Evolutionary conservation across 2,329 filamentous ascomycete genomes (phyloP).

Genomic region (Hyphodiscus sp.): DNA sequence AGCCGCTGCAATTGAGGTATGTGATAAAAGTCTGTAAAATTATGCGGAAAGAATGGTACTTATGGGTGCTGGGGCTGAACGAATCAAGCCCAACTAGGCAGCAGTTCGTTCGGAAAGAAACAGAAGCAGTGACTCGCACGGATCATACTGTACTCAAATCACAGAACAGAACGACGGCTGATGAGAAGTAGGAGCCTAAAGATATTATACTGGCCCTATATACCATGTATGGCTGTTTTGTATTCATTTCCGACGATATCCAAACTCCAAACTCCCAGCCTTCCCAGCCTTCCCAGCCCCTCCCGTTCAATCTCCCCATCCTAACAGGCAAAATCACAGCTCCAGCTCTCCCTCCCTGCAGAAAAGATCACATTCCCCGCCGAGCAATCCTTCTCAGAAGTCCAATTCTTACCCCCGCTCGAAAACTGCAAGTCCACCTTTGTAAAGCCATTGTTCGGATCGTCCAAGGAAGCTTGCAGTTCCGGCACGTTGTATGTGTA

Average conservation of each 20-base stretch:
- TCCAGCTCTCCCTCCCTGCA: constrained; percentile 11
- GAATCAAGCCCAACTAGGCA: too few species aligned
- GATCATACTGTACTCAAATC: too few species aligned
- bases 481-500: constrained; percentile 10
- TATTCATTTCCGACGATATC: neutral
- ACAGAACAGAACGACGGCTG: too few species aligned
- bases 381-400: constrained; percentile 7
- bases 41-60: too few species aligned
- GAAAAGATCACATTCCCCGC: constrained; percentile 12
- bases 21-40: too few species aligned
- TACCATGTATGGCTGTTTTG: neutral
- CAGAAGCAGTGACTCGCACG: too few species aligned
- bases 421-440: constrained; percentile 12
- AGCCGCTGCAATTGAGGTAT: too few species aligned
- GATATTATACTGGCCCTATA: neutral
- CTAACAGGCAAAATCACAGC: constrained; percentile 12
- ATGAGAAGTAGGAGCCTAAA: neutral
- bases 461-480: constrained; percentile 5
- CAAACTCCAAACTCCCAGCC: neutral
- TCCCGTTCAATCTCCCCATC: neutral
- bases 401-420: constrained; percentile 3
- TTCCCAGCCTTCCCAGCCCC: neutral
- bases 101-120: too few species aligned
- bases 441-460: constrained; percentile 8
- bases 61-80: too few species aligned